Evolutionary conservation across 192 early-diverging fungal species (phyloP).

Genomic region (Gorgonomyces haynaldii): DNA sequence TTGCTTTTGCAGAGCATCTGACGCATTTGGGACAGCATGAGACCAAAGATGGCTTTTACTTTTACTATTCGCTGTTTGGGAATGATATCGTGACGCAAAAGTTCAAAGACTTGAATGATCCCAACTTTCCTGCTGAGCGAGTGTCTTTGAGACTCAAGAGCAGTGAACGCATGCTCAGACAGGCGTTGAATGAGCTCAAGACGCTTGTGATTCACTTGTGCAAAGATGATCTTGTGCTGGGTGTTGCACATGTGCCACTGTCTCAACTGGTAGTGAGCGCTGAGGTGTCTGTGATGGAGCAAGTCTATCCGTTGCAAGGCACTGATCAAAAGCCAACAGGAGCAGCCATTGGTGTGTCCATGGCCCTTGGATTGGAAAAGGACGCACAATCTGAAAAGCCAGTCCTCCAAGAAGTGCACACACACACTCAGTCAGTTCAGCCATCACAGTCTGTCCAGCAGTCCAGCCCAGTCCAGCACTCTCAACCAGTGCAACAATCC

Average conservation of each 20-base stretch:
- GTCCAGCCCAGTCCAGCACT: no score
- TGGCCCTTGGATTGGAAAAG: neutral
- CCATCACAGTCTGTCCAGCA: no score
- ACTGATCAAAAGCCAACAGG: slow-evolving; percentile 21
- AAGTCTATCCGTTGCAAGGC: slow-evolving; percentile 26
- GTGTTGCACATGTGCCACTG: slow-evolving; percentile 25
- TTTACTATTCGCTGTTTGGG: slow-evolving; percentile 37
- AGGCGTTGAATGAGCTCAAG: slow-evolving; percentile 24
- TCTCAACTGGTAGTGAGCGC: slow-evolving; percentile 7
- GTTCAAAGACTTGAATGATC: slow-evolving; percentile 26
- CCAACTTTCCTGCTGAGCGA: slow-evolving; percentile 35
- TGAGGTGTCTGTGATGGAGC: slow-evolving; percentile 15
- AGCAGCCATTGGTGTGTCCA: slow-evolving; percentile 10
- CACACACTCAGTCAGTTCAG: no score
- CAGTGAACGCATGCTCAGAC: slow-evolving; percentile 10
- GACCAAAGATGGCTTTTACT: slow-evolving; percentile 16
- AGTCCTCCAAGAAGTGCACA: no score
- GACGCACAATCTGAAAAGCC: neutral
- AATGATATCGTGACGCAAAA: slow-evolving; percentile 31
- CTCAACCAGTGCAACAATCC: no score
- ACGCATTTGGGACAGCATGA: slow-evolving; percentile 9
- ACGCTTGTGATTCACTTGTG: slow-evolving; percentile 29
- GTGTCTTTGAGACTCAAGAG: slow-evolving; percentile 33
- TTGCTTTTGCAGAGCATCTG: slow-evolving; percentile 42
- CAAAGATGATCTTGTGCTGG: slow-evolving; percentile 15